These are phyloP conservation scores for Tarenaya hassleriana DNA, from an alignment of 345 rosid genomes.

Conservation along the genomic window DNA sequence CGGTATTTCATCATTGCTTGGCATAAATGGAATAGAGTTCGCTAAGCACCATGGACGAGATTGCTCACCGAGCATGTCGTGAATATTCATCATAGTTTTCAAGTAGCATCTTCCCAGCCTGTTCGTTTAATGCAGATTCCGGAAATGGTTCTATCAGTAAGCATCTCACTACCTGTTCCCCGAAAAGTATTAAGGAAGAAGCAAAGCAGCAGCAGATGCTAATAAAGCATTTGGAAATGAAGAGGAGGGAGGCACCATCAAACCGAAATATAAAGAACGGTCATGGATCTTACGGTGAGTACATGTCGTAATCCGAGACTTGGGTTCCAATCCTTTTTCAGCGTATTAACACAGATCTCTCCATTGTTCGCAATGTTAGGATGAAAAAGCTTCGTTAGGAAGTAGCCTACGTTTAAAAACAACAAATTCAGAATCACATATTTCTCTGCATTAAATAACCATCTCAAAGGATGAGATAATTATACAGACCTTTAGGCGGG, in stretches of 20 bases:
- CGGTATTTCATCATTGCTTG: neutral
- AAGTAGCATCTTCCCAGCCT: constrained; percentile 96
- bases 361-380: constrained; percentile 90
- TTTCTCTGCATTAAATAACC: no score
- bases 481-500: constrained; percentile 82
- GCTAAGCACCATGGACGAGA: neutral
- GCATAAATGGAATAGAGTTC: neutral
- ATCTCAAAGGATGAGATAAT: constrained; percentile 1
- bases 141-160: constrained; percentile 95
- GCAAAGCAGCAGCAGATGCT: no score
- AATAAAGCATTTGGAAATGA: no score
- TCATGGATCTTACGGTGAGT: constrained; percentile 76
- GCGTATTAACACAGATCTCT: constrained; percentile 92
- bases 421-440: no score
- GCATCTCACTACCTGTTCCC: constrained; percentile 91
- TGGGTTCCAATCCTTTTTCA: constrained; percentile 98
- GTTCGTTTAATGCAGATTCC: constrained; percentile 95
- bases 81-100: constrained; percentile 98
- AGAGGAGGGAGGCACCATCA: no score
- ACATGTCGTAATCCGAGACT: constrained; percentile 95
- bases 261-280: constrained; percentile 1
- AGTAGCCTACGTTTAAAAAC: constrained; percentile 78
- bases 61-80: constrained; percentile 77
- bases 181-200: no score
- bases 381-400: constrained; percentile 95